Evolutionary conservation across 192 early-diverging fungal species (phyloP).

Genomic region (Entomortierella lignicola): DNA sequence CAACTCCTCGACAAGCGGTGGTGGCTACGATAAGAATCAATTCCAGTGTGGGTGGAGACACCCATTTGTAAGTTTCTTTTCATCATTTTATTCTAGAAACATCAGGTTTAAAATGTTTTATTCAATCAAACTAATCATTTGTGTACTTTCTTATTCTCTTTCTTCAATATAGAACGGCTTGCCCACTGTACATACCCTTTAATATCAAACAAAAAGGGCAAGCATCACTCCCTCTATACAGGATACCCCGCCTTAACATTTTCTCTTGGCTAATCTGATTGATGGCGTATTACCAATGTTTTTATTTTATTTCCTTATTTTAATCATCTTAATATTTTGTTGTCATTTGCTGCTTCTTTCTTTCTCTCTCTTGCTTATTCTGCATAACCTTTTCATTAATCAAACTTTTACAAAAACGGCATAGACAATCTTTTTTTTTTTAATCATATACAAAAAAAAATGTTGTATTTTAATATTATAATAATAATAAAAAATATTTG

Average conservation of each 20-base stretch:
- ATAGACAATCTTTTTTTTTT: no score
- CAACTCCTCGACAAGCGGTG: conserved; percentile 63
- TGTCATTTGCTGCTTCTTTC: not conserved
- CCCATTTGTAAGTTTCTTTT: conserved; percentile 60
- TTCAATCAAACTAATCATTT: not conserved
- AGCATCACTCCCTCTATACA: no score
- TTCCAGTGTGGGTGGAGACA: conserved; percentile 71
- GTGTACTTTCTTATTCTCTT: not conserved
- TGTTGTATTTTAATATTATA: no score
- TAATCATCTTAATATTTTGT: conserved; percentile 2
- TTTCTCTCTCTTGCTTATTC: no score
- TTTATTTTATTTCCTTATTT: not conserved
- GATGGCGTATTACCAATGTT: not conserved
- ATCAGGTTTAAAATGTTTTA: not conserved
- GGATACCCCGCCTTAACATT: not conserved
- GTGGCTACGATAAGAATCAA: conserved; percentile 60
- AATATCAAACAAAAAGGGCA: conserved; percentile 3
- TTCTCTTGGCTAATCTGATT: not conserved
- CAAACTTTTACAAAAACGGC: no score
- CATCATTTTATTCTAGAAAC: not conserved
- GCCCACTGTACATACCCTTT: conserved; percentile 48
- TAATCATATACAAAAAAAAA: not conserved
- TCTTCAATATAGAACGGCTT: conserved; percentile 35
- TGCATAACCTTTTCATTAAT: no score
- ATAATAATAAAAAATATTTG: no score